phyloP scores from a whole-genome alignment of 345 rosid species.

The Gossypium anomalum region DNA sequence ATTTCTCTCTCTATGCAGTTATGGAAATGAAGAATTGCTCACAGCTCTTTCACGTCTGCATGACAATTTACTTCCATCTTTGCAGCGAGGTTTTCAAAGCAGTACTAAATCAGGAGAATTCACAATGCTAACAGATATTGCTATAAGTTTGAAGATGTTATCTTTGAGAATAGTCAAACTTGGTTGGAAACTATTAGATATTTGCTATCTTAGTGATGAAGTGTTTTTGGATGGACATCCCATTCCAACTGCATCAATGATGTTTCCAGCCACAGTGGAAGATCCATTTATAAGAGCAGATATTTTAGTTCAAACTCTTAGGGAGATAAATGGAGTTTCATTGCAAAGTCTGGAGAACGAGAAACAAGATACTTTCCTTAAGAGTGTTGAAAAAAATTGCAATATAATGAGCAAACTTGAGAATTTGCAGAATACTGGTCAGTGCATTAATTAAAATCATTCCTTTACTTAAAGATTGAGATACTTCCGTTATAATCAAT shows the following conservation, averaged over 20 bases:
- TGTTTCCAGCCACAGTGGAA: constrained; percentile 82
- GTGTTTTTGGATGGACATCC: constrained; percentile 37
- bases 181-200: constrained; percentile 76
- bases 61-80: constrained; percentile 79
- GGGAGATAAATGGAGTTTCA: constrained; percentile 66
- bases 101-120: constrained; percentile 43
- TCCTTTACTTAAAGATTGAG: not conserved
- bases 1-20: constrained; percentile 42
- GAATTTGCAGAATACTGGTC: constrained; percentile 65
- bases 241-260: constrained; percentile 54
- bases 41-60: constrained; percentile 59
- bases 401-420: constrained; percentile 50
- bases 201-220: constrained; percentile 63
- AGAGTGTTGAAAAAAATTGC: constrained; percentile 54
- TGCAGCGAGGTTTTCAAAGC: constrained; percentile 53
- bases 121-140: constrained; percentile 39
- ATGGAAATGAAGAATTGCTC: constrained; percentile 79
- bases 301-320: constrained; percentile 69
- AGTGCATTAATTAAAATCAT: constrained; percentile 11
- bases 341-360: constrained; percentile 44
- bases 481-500: not conserved
- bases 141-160: constrained; percentile 65
- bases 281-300: constrained; percentile 88
- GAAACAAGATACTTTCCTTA: constrained; percentile 47
- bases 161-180: constrained; percentile 58